Evolutionary conservation across 495 filamentous ascomycete genomes (phyloP).

Genomic region (Daldinia grandis): DNA sequence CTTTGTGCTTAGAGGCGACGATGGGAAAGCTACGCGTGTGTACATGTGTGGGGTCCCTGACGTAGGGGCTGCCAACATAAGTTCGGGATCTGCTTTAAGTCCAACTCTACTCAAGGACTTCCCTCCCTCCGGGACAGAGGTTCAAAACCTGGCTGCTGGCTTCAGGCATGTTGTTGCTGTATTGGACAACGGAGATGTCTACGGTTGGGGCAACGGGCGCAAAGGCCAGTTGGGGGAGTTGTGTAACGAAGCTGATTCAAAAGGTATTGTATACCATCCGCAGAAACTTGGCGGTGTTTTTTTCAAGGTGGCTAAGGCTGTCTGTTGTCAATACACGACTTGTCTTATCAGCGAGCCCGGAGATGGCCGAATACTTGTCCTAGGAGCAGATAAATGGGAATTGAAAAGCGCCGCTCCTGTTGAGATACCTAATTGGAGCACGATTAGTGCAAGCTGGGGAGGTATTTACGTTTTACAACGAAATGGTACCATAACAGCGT

Average conservation of each 20-base stretch:
- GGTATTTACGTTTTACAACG: constrained; percentile 72
- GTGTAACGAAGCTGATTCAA: constrained; percentile 34
- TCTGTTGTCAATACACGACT: constrained; percentile 86
- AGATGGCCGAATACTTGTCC: constrained; percentile 63
- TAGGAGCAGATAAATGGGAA: constrained; percentile 77
- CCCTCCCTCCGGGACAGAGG: constrained; percentile 59
- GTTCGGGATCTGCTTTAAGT: background rate
- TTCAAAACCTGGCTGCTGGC: constrained; percentile 71
- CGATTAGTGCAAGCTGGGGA: constrained; percentile 81
- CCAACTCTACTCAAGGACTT: constrained; percentile 63
- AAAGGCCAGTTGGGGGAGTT: constrained; percentile 81
- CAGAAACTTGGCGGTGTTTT: constrained; percentile 61
- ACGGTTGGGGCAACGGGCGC: constrained; percentile 86
- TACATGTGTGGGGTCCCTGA: constrained; percentile 66
- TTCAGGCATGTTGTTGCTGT: constrained; percentile 80
- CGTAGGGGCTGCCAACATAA: constrained; percentile 22
- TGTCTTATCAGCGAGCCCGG: constrained; percentile 65
- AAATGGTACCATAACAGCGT: constrained; percentile 65
- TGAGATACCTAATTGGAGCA: constrained; percentile 59
- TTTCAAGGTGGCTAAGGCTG: constrained; percentile 67
- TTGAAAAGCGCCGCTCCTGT: constrained; percentile 57
- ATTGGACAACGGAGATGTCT: constrained; percentile 76
- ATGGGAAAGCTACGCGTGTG: constrained; percentile 51
- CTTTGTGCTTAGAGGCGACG: constrained; percentile 58
- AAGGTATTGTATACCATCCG: constrained; percentile 62